A percentile compares a stretch with the other conserved stretches of the same genome.
Conservation (phyloP, 495 filamentous ascomycete genomes). For the Chaetomium cochliodes region DNA sequence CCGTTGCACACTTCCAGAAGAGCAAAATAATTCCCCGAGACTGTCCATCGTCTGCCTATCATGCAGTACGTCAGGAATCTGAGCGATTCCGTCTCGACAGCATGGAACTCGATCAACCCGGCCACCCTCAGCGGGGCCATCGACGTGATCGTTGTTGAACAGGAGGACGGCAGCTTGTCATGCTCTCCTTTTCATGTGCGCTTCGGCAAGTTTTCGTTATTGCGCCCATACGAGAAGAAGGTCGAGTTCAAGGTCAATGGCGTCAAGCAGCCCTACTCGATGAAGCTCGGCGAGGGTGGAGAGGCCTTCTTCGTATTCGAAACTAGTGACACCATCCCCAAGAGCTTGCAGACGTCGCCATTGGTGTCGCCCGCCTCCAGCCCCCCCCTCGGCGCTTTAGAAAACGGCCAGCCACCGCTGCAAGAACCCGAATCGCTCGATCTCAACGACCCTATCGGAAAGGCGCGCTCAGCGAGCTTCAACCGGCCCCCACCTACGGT, state of each 20-base stretch:
- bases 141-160: slow-evolving; percentile 98
- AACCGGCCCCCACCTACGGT: slow-evolving; percentile 40
- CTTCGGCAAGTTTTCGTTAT: slow-evolving; percentile 95
- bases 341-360: slow-evolving; percentile 88
- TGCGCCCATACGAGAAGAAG: slow-evolving; percentile 98
- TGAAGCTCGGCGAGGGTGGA: slow-evolving; percentile 97
- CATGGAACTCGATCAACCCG: slow-evolving; percentile 99
- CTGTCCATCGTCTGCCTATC: slow-evolving; percentile 18
- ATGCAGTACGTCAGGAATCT: slow-evolving; percentile 99
- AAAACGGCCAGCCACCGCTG: slow-evolving; percentile 52
- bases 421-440: slow-evolving; percentile 85
- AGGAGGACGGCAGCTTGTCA: slow-evolving; percentile 80
- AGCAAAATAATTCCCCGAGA: neutral
- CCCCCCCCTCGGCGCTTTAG: slow-evolving; percentile 63
- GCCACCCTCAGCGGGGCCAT: slow-evolving; percentile 96
- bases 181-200: slow-evolving; percentile 99
- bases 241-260: slow-evolving; percentile 97
- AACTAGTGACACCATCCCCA: slow-evolving; percentile 83
- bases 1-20: neutral
- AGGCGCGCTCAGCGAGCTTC: slow-evolving; percentile 37
- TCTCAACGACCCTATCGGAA: slow-evolving; percentile 51
- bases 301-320: slow-evolving; percentile 99
- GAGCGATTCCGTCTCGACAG: slow-evolving; percentile 93
- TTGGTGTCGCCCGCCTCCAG: slow-evolving; percentile 83
- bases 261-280: slow-evolving; percentile 84